Percentiles rank a stretch among this genome's conserved stretches.
Conservation (phyloP, 129 eudicot species). For the Ambrosia trifida region DNA sequence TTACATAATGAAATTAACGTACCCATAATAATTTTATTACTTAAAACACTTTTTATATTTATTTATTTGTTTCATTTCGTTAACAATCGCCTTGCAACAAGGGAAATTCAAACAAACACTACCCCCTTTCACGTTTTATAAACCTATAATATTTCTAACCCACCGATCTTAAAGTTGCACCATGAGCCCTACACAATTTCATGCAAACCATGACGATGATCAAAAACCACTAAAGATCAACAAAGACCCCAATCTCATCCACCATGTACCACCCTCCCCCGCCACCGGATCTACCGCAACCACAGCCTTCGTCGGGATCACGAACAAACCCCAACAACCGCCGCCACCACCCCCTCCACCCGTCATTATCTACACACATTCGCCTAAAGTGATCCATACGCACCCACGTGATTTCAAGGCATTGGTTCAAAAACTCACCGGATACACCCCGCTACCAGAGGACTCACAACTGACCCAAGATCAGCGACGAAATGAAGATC, state of each 20-base stretch:
- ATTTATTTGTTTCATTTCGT: neutral
- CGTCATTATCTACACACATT: conserved; percentile 61
- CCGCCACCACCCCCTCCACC: conserved; percentile 45
- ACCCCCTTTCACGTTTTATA: conserved; percentile 8
- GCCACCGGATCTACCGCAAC: conserved; percentile 37
- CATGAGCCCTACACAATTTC: conserved; percentile 44
- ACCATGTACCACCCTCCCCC: conserved; percentile 25
- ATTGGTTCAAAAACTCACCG: conserved; percentile 62
- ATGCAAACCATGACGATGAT: conserved; percentile 35
- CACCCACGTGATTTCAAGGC: conserved; percentile 65
- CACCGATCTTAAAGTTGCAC: neutral
- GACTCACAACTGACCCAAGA: conserved; percentile 3
- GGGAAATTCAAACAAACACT: conserved; percentile 25
- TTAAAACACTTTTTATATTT: neutral
- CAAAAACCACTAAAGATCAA: conserved; percentile 39
- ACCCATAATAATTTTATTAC: neutral
- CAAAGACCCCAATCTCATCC: conserved; percentile 40
- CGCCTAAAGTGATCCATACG: conserved; percentile 64
- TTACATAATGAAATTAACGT: no score
- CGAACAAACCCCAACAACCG: conserved; percentile 11
- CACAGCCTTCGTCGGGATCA: neutral
- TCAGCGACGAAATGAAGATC: neutral
- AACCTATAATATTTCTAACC: neutral
- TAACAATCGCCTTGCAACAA: conserved; percentile 24
- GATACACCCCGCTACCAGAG: conserved; percentile 32